Percentiles rank a stretch among this genome's conserved stretches.
Conservation (phyloP, 768 basidiomycete species). For the Hypholoma fasciculare region DNA sequence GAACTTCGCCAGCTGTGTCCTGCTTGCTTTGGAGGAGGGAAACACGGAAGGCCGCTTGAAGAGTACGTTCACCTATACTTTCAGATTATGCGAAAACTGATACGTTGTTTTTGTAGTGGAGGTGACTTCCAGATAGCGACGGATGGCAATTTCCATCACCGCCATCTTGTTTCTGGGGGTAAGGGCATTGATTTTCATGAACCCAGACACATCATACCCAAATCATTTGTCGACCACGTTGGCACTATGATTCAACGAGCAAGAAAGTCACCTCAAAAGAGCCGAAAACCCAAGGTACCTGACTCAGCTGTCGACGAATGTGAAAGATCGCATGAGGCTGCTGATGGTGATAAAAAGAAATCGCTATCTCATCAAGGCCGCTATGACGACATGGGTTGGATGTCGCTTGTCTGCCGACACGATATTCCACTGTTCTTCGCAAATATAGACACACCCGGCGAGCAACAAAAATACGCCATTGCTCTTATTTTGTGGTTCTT, state of each 20-base stretch:
- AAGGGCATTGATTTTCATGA: constrained; percentile 16
- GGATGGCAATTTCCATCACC: too few relatives aligned
- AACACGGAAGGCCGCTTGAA: too few relatives aligned
- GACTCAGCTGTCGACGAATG: constrained; percentile 35
- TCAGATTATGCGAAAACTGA: too few relatives aligned
- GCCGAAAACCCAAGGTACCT: constrained; percentile 18
- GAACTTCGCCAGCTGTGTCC: too few relatives aligned
- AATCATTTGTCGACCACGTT: constrained; percentile 30
- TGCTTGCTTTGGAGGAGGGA: too few relatives aligned
- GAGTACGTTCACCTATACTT: too few relatives aligned
- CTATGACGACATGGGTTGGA: constrained; percentile 36
- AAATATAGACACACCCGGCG: constrained; percentile 35
- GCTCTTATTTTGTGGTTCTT: constrained; percentile 29
- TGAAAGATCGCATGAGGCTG: constrained; percentile 30
- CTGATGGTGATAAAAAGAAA: constrained; percentile 20
- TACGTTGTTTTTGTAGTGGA: too few relatives aligned
- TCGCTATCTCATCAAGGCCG: constrained; percentile 4
- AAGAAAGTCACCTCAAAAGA: constrained; percentile 15
- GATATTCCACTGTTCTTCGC: constrained; percentile 35
- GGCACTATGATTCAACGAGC: constrained; percentile 24
- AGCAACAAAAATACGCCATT: constrained; percentile 31
- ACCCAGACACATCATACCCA: constrained; percentile 31
- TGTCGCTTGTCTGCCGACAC: constrained; percentile 38
- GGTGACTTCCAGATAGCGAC: too few relatives aligned
- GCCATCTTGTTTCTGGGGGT: too few relatives aligned